phyloP scores from a whole-genome alignment of 1,284 basidiomycete species.

The Heterobasidion occidentale region DNA sequence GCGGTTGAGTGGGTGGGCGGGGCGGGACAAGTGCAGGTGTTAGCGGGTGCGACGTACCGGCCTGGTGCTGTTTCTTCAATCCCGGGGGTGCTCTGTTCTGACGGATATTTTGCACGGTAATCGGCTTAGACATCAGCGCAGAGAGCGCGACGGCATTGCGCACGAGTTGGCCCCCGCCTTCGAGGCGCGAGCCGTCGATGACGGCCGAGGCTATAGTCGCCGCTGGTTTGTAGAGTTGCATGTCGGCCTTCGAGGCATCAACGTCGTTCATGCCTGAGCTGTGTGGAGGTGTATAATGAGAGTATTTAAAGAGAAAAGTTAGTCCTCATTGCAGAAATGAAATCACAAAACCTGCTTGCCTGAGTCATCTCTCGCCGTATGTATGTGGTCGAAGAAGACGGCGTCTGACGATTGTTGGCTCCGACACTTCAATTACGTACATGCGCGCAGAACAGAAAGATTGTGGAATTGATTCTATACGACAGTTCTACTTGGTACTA shows the following conservation, averaged over 20 bases:
- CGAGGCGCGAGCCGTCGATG: slow-evolving; percentile 38
- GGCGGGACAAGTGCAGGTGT: background rate
- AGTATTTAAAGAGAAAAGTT: no score
- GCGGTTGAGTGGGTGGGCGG: background rate
- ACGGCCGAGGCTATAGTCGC: background rate
- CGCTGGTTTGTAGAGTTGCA: no score
- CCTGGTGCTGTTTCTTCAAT: slow-evolving; percentile 59
- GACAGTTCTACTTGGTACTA: no score
- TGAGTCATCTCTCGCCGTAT: no score
- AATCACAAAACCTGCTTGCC: no score
- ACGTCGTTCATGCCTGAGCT: no score
- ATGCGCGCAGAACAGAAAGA: background rate
- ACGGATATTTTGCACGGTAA: slow-evolving; percentile 55
- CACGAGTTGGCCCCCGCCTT: slow-evolving; percentile 67
- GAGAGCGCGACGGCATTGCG: slow-evolving; percentile 59
- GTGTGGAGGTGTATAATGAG: no score
- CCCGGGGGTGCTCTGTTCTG: slow-evolving; percentile 47
- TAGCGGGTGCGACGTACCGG: slow-evolving; percentile 34
- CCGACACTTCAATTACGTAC: no score
- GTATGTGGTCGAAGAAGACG: no score
- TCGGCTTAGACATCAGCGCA: slow-evolving; percentile 45
- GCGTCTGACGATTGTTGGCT: no score
- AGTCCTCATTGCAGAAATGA: no score
- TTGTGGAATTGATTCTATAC: background rate
- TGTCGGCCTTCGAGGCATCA: no score